These are phyloP conservation scores for Penicillium verhagenii DNA, from an alignment of 495 filamentous ascomycete genomes.

Conservation along the genomic window DNA sequence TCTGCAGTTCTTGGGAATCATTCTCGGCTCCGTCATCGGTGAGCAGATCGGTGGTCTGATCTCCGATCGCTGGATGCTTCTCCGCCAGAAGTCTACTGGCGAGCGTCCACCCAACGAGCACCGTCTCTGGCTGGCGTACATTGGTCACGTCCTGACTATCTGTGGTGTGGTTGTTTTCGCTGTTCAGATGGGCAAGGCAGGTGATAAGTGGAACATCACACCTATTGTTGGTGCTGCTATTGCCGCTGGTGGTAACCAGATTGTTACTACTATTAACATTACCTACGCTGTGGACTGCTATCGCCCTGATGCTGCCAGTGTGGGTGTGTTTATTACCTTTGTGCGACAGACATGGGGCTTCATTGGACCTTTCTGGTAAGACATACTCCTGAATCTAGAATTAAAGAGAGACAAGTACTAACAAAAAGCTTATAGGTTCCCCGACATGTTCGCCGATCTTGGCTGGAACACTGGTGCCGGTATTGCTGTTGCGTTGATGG, in stretches of 20 bases:
- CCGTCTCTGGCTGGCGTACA: slow-evolving; percentile 55
- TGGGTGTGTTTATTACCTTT: slow-evolving; percentile 58
- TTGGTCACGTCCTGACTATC: slow-evolving; percentile 47
- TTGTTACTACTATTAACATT: slow-evolving; percentile 56
- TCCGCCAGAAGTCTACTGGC: slow-evolving; percentile 22
- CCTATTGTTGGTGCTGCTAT: slow-evolving; percentile 53
- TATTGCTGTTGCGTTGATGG: slow-evolving; percentile 40
- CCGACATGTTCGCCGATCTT: slow-evolving; percentile 48
- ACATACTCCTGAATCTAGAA: background rate
- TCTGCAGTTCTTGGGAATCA: slow-evolving; percentile 52
- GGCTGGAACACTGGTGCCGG: slow-evolving; percentile 43
- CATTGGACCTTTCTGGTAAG: slow-evolving; percentile 57
- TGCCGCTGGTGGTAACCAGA: slow-evolving; percentile 53
- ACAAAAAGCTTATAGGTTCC: slow-evolving; percentile 40
- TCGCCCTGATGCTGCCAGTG: slow-evolving; percentile 45
- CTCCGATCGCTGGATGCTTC: slow-evolving; percentile 52
- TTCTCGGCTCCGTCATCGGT: slow-evolving; percentile 56
- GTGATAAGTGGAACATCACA: slow-evolving; percentile 45
- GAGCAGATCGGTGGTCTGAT: slow-evolving; percentile 54
- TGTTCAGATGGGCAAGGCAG: slow-evolving; percentile 43
- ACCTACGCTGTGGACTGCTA: slow-evolving; percentile 59
- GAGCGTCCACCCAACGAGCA: slow-evolving; percentile 39
- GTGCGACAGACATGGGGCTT: slow-evolving; percentile 57
- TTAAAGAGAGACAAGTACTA: background rate
- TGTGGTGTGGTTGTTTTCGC: slow-evolving; percentile 52